phyloP scores from a whole-genome alignment of 306 rosid genomes.

The Cucurbita argyrosperma region DNA sequence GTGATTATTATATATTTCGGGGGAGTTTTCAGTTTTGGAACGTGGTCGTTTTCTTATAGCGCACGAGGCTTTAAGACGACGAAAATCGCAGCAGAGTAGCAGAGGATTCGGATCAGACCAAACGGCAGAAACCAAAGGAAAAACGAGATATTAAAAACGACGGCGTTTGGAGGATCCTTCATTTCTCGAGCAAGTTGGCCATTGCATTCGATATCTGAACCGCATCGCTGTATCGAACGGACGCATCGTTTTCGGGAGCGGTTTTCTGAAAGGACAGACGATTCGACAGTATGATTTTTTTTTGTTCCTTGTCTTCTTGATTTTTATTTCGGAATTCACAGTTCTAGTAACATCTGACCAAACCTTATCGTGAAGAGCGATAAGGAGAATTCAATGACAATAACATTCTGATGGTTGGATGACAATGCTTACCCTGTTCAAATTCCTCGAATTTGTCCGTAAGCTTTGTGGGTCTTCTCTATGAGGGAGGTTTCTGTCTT shows the following conservation, averaged over 20 bases:
- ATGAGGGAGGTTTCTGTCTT: background rate
- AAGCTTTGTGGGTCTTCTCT: constrained; percentile 6
- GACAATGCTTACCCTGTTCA: constrained; percentile 2
- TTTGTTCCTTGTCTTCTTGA: background rate
- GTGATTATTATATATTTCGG: background rate
- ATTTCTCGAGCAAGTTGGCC: background rate
- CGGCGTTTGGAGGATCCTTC: background rate
- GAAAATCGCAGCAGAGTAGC: constrained; percentile 7
- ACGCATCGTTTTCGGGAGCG: background rate
- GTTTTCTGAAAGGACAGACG: background rate
- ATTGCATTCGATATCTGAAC: background rate
- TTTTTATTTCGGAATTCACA: background rate
- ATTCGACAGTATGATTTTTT: background rate
- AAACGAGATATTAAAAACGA: background rate
- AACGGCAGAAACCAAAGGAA: background rate
- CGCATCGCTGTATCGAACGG: background rate
- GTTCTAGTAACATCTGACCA: background rate
- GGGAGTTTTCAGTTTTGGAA: background rate
- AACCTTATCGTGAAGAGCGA: background rate
- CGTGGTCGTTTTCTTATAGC: background rate
- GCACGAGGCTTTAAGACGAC: constrained; percentile 6
- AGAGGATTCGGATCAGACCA: constrained; percentile 8
- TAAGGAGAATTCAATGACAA: background rate
- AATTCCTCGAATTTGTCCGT: constrained; percentile 4
- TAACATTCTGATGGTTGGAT: background rate